Conservation (phyloP, 2,329 filamentous ascomycete genomes). For the Pseudophaeomoniella oleicola region DNA sequence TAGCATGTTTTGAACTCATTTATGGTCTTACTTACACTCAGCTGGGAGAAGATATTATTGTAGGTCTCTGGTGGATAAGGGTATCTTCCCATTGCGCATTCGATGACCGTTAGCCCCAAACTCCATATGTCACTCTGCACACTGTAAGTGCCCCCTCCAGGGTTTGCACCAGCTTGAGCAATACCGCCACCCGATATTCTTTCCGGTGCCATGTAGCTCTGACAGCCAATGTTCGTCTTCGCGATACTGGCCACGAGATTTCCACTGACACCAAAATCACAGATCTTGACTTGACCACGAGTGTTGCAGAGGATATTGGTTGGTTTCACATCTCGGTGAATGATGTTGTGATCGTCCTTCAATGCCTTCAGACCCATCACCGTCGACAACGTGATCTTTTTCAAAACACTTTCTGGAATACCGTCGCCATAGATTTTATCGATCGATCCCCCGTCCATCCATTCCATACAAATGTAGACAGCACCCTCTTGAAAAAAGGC, state of each 20-base stretch:
- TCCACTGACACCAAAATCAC: conserved; percentile 93
- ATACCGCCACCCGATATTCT: conserved; percentile 78
- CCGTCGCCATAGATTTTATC: conserved; percentile 90
- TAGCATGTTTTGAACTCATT: conserved; percentile 10
- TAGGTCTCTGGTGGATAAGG: conserved; percentile 96
- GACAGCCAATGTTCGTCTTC: conserved; percentile 96
- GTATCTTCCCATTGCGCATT: conserved; percentile 87
- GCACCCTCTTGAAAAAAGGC: conserved; percentile 98
- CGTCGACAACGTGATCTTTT: conserved; percentile 81
- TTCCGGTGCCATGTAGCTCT: conserved; percentile 98
- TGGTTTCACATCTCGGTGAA: conserved; percentile 94
- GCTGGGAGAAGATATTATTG: conserved; percentile 94
- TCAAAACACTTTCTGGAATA: conserved; percentile 73
- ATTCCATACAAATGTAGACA: conserved; percentile 98
- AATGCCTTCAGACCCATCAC: conserved; percentile 81
- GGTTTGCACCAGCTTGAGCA: conserved; percentile 52
- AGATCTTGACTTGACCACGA: conserved; percentile 87
- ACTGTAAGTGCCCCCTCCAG: conserved; percentile 74
- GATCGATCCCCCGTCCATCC: conserved; percentile 96
- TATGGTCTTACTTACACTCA: conserved; percentile 56
- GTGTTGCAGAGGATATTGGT: conserved; percentile 96
- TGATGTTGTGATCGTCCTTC: conserved; percentile 98
- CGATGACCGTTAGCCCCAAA: conserved; percentile 82
- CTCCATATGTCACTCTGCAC: conserved; percentile 99
- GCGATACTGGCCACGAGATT: conserved; percentile 96